These are phyloP conservation scores for Cadophora malorum DNA, from an alignment of 2,329 filamentous ascomycete genomes.

Conservation along the genomic window DNA sequence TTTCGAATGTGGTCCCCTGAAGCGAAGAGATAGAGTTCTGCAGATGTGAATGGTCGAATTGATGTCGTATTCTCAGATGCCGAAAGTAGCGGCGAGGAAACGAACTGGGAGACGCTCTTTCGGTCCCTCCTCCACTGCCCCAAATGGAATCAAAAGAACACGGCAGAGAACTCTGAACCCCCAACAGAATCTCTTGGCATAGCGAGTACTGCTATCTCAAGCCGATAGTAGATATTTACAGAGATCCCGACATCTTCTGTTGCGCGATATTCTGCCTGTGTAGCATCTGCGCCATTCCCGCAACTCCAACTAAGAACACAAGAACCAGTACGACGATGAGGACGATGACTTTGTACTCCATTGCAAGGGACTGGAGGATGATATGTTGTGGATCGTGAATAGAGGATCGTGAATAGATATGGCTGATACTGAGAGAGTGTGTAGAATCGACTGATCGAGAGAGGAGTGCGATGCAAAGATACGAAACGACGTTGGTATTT, in stretches of 20 bases:
- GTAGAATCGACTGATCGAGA: neutral
- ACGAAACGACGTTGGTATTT: too few relatives aligned
- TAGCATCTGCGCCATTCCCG: constrained; percentile 4
- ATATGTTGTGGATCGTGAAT: neutral
- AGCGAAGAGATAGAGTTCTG: too few relatives aligned
- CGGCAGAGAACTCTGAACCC: too few relatives aligned
- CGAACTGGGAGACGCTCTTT: too few relatives aligned
- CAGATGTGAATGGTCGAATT: too few relatives aligned
- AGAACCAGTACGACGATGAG: neutral
- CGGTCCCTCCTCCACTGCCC: too few relatives aligned
- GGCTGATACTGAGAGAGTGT: neutral
- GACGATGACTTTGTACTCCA: constrained; percentile 8
- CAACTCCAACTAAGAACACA: neutral
- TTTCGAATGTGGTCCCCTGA: too few relatives aligned
- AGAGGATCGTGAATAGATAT: neutral
- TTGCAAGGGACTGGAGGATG: neutral
- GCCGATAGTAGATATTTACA: neutral
- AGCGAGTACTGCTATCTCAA: neutral
- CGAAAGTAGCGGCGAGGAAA: too few relatives aligned
- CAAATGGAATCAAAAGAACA: too few relatives aligned
- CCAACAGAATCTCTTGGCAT: neutral
- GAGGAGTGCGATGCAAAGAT: too few relatives aligned
- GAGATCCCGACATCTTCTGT: neutral
- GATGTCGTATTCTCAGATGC: too few relatives aligned
- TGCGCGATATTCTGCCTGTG: neutral